These are phyloP conservation scores for Aspergillus ellipticus DNA, from an alignment of 495 filamentous ascomycete genomes.

Conservation along the genomic window DNA sequence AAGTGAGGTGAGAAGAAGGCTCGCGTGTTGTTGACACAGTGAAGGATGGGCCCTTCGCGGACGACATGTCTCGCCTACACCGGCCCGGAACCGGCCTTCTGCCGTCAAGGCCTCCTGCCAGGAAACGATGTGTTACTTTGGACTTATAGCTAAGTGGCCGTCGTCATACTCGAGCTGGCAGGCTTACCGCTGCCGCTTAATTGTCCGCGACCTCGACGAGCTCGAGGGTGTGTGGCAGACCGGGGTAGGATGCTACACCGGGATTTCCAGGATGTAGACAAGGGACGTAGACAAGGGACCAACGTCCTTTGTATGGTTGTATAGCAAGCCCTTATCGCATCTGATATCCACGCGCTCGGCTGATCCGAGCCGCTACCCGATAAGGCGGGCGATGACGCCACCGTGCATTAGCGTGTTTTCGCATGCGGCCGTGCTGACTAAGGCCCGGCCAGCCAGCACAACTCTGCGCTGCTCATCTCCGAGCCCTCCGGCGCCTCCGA, in stretches of 20 bases:
- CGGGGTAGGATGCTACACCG: too few relatives aligned
- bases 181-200: too few relatives aligned
- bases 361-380: neutral
- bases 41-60: neutral
- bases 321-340: too few relatives aligned
- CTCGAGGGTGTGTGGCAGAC: too few relatives aligned
- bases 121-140: neutral
- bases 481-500: neutral
- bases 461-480: neutral
- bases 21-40: slow-evolving; percentile 2
- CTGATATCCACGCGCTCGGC: neutral
- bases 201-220: too few relatives aligned
- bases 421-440: neutral
- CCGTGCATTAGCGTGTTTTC: neutral
- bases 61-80: slow-evolving; percentile 12
- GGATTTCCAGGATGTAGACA: too few relatives aligned
- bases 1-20: neutral
- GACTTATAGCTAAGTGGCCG: neutral
- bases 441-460: neutral
- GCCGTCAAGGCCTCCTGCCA: slow-evolving; percentile 5
- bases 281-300: too few relatives aligned
- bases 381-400: neutral
- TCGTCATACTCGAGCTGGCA: neutral
- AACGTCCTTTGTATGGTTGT: too few relatives aligned
- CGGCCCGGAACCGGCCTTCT: slow-evolving; percentile 25